phyloP scores from a whole-genome alignment of 306 rosid genomes.

The Rosa rugosa region DNA sequence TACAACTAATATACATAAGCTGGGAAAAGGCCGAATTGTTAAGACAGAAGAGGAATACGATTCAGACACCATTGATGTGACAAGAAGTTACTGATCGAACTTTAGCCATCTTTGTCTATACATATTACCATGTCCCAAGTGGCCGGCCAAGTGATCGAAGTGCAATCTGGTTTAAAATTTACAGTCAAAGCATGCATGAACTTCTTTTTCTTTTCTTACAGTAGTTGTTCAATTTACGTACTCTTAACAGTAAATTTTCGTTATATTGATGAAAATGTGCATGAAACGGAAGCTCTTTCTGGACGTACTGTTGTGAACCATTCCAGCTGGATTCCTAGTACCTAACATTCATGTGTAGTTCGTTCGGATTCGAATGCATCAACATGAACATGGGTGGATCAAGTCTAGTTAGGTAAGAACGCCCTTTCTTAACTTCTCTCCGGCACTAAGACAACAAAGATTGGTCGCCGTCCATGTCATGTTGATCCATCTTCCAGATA shows the following conservation, averaged over 20 bases:
- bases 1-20: constrained; percentile 37
- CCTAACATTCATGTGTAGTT: not conserved
- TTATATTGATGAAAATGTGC: not conserved
- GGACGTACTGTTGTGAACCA: not conserved
- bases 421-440: not conserved
- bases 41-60: constrained; percentile 42
- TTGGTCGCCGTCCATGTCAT: not conserved
- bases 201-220: not conserved
- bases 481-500: not conserved
- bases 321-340: not conserved
- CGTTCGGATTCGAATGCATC: not conserved
- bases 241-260: not conserved
- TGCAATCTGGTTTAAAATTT: not conserved
- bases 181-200: constrained; percentile 3
- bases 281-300: not conserved
- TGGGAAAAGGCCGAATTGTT: constrained; percentile 41
- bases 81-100: constrained; percentile 27
- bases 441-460: not conserved
- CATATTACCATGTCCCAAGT: not conserved
- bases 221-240: not conserved
- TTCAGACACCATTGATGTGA: constrained; percentile 18
- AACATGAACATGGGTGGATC: not conserved
- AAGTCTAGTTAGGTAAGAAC: not conserved
- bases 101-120: constrained; percentile 15
- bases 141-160: not conserved